A percentile compares a stretch with the other conserved stretches of the same genome.
These are phyloP conservation scores for Gossypium laxum DNA, from an alignment of 441 rosid genomes.

Conservation along the genomic window DNA sequence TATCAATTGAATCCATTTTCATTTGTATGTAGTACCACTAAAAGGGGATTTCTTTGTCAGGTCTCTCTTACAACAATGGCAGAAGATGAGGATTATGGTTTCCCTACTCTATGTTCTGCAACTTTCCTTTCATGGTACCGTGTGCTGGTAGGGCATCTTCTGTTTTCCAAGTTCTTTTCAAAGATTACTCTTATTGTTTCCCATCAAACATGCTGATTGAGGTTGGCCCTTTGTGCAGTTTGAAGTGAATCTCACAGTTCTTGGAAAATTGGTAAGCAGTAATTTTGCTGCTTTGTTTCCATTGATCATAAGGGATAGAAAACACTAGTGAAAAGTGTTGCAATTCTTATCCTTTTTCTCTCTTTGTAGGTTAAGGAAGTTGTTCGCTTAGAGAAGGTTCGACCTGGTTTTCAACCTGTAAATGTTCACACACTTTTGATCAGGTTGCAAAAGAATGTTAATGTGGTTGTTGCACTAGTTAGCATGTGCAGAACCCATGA, in stretches of 20 bases:
- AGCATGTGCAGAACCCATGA: conserved; percentile 54
- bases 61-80: conserved; percentile 28
- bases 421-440: conserved; percentile 35
- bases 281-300: conserved; percentile 11
- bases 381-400: conserved; percentile 30
- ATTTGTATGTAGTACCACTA: not conserved
- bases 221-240: conserved; percentile 41
- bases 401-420: conserved; percentile 31
- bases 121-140: conserved; percentile 68
- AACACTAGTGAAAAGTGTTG: not conserved
- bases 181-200: conserved; percentile 1
- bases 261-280: conserved; percentile 49
- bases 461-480: conserved; percentile 62
- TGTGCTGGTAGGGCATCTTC: conserved; percentile 44
- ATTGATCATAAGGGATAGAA: conserved; percentile 9
- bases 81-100: conserved; percentile 43
- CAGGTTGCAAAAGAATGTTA: conserved; percentile 45
- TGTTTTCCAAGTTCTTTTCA: not conserved
- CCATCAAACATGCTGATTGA: conserved; percentile 11
- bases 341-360: conserved; percentile 6
- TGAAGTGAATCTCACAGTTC: conserved; percentile 59
- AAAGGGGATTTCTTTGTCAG: conserved; percentile 25
- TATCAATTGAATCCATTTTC: conserved; percentile 2
- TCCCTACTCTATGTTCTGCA: conserved; percentile 46
- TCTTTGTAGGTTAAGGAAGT: conserved; percentile 47